Base-by-base conservation (phyloP, 116 monocot genomes). In the Trichopus zeylanicus region DNA sequence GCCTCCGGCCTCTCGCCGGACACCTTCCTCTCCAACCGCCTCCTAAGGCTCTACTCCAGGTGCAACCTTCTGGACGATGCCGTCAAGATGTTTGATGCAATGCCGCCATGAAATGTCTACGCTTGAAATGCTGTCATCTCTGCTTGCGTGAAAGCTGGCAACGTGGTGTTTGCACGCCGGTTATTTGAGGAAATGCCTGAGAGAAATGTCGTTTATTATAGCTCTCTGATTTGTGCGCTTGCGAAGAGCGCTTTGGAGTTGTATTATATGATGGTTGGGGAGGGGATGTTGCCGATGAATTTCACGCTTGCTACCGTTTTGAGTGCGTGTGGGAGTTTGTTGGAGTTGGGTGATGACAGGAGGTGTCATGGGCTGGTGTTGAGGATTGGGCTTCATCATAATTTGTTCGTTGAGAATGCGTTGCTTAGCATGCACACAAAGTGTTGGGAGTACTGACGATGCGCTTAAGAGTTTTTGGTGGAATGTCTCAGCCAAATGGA, bases 21-120 rank as follows among this genome's bases (percentile, higher is more conserved):
- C 68, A 78, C 74, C 60, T 94, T 89, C 78, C 81, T 94, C 57
- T 78, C 59, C 48, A 94, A 94, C 68, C 82, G 86, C 63, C 73
- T 89, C 63, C 56, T 94, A 23, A 83, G 89, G 57, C 70, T 81
- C 68, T 94, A 94, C 70, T 57, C 89, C 5, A 71, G 52, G 18
- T 70, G 70, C 62, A 38, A 48, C 29, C 63, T 38, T 34, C 37
- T 62, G 4, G 21, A 53, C 21, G 37, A 65, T n/a, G 77, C 94
- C 16, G 38, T 68, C 57, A 29, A 24, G 32, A 63, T 78, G 20
- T 89, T 94, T 71, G 34, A 56, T 16, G 26, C 61, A 5, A 89
- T 81, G 38, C 73, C 59, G 10, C 55, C 67, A 5, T 78, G 71
- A 57, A 94, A 89, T 26, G 38, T 74, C 46, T 94, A 75, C 73